These are phyloP conservation scores for Pinguiococcus pyrenoidosus DNA, from an alignment of 108 stramenopile genomes.

Conservation along the genomic window DNA sequence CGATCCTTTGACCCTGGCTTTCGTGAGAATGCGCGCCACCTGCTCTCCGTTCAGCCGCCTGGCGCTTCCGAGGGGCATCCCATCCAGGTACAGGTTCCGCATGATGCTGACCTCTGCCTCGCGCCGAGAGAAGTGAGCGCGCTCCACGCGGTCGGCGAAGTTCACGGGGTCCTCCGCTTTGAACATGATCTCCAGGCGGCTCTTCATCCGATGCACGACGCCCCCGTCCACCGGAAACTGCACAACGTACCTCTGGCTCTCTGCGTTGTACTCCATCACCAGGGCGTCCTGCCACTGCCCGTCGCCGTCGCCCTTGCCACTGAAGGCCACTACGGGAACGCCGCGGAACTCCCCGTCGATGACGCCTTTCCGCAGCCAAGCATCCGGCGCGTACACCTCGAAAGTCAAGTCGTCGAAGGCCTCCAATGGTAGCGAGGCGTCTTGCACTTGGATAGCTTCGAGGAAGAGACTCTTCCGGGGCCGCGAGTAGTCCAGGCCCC, in stretches of 20 bases:
- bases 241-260: background rate
- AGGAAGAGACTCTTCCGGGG: conserved; percentile 13
- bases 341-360: background rate
- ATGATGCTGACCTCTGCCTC: conserved; percentile 19
- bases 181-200: conserved; percentile 37
- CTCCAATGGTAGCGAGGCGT: conserved; percentile 18
- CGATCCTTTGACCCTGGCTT: no score
- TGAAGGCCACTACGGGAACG: background rate
- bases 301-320: background rate
- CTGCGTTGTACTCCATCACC: background rate
- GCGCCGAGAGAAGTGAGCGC: conserved; percentile 6
- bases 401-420: conserved; percentile 38
- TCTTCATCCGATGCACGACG: conserved; percentile 1
- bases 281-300: conserved; percentile 5
- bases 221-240: conserved; percentile 1
- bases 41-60: conserved; percentile 27
- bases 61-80: conserved; percentile 32
- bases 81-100: conserved; percentile 29
- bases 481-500: conserved; percentile 15
- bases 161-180: conserved; percentile 30
- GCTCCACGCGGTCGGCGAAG: conserved; percentile 15
- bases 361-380: conserved; percentile 26
- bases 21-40: no score
- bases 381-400: conserved; percentile 27
- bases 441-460: background rate